Conservation (phyloP, 1,139 yeast genomes). For the Sugiyamaella castrensis region DNA sequence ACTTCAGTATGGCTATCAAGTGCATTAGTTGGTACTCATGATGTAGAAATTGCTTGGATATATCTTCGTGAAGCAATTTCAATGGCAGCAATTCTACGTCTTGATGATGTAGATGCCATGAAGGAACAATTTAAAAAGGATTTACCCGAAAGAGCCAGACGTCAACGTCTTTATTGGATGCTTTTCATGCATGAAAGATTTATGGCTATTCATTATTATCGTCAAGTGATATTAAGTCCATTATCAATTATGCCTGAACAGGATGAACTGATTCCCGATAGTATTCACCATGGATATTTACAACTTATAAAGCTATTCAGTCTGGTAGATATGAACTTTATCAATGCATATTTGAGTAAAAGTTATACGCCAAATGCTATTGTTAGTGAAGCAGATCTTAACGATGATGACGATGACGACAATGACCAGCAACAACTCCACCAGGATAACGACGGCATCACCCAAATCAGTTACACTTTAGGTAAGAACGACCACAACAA, state of each 20-base stretch:
- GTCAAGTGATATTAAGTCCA: constrained; percentile 19
- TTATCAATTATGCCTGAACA: constrained; percentile 17
- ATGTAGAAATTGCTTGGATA: constrained; percentile 21
- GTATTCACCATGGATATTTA: constrained; percentile 21
- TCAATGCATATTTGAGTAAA: constrained; percentile 13
- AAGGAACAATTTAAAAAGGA: not conserved
- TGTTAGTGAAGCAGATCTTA: too few relatives aligned
- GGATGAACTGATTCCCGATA: constrained; percentile 15
- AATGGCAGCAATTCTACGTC: constrained; percentile 19
- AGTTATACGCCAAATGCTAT: too few relatives aligned
- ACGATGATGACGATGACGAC: too few relatives aligned
- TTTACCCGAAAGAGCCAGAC: constrained; percentile 17
- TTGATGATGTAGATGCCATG: constrained; percentile 8
- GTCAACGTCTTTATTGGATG: constrained; percentile 24
- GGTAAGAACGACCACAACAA: not conserved
- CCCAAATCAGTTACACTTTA: too few relatives aligned
- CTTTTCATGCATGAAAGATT: constrained; percentile 25
- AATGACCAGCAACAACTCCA: not conserved
- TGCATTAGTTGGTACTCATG: constrained; percentile 17
- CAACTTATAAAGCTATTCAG: constrained; percentile 24
- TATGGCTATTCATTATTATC: constrained; percentile 22
- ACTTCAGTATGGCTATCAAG: constrained; percentile 19
- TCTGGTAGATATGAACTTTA: constrained; percentile 22
- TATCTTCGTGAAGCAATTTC: constrained; percentile 25
- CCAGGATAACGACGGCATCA: too few relatives aligned